phyloP scores from a whole-genome alignment of 371 early-diverging fungal genomes.

The Phascolomyces articulosus region DNA sequence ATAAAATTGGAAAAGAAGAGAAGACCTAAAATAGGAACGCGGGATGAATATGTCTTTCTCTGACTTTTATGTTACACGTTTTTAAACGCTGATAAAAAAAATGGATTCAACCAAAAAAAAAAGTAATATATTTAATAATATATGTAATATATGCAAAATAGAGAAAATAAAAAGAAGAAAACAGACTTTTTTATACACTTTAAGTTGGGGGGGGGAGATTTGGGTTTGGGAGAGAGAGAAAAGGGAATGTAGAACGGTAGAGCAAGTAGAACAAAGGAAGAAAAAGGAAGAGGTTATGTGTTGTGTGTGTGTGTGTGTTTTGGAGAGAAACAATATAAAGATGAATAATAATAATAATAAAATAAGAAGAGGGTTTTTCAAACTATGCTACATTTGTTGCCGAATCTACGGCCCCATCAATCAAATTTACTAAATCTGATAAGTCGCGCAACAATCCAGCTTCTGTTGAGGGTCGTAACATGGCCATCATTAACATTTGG shows the following conservation, averaged over 20 bases:
- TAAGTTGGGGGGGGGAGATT: background rate
- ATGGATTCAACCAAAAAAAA: background rate
- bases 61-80: too few relatives aligned
- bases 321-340: background rate
- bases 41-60: too few relatives aligned
- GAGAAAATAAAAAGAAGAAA: background rate
- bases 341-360: too few relatives aligned
- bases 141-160: background rate
- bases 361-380: background rate
- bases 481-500: slow-evolving; percentile 47
- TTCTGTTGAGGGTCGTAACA: slow-evolving; percentile 46
- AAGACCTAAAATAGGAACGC: background rate
- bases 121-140: background rate
- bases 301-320: background rate
- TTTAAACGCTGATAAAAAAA: too few relatives aligned
- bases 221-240: background rate
- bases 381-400: slow-evolving; percentile 6
- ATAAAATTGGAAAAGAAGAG: background rate
- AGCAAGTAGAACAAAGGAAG: too few relatives aligned
- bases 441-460: slow-evolving; percentile 43
- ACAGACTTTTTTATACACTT: slow-evolving; percentile 5
- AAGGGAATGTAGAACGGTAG: background rate
- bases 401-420: slow-evolving; percentile 31
- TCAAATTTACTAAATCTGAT: slow-evolving; percentile 40
- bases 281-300: background rate